Conservation (phyloP, 1,139 yeast species). For the Debaryomyces robertsiae region DNA sequence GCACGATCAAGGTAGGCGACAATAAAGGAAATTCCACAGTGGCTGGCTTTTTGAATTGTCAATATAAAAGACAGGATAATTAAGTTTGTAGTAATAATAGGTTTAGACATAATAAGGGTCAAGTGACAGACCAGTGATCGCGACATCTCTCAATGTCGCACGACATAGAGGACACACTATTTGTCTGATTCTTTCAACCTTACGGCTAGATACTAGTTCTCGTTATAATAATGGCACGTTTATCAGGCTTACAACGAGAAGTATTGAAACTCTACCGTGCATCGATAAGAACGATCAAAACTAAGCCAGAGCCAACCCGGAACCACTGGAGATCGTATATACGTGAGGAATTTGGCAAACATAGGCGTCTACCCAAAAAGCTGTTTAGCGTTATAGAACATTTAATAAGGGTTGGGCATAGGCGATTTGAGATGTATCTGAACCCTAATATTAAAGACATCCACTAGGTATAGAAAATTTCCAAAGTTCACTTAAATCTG, state of each 20-base stretch:
- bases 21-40: no score
- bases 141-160: conserved; percentile 5
- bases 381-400: conserved; percentile 90
- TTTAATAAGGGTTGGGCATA: conserved; percentile 72
- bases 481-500: not conserved
- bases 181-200: no score
- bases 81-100: no score
- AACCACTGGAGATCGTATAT: conserved; percentile 50
- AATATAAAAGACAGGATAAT: no score
- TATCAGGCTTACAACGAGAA: conserved; percentile 65
- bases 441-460: conserved; percentile 68
- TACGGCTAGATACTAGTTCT: no score
- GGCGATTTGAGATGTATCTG: conserved; percentile 72
- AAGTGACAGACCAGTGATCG: no score
- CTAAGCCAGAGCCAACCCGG: conserved; percentile 54
- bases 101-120: no score
- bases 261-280: conserved; percentile 64
- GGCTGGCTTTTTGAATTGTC: no score
- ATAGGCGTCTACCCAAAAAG: conserved; percentile 62
- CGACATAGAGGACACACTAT: not conserved
- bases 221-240: conserved; percentile 33
- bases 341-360: conserved; percentile 64
- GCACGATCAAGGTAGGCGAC: no score
- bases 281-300: conserved; percentile 55
- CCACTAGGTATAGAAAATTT: conserved; percentile 26